Base-by-base conservation (phyloP, 1,284 basidiomycete species). In the Cutaneotrichosporon sp. region DNA sequence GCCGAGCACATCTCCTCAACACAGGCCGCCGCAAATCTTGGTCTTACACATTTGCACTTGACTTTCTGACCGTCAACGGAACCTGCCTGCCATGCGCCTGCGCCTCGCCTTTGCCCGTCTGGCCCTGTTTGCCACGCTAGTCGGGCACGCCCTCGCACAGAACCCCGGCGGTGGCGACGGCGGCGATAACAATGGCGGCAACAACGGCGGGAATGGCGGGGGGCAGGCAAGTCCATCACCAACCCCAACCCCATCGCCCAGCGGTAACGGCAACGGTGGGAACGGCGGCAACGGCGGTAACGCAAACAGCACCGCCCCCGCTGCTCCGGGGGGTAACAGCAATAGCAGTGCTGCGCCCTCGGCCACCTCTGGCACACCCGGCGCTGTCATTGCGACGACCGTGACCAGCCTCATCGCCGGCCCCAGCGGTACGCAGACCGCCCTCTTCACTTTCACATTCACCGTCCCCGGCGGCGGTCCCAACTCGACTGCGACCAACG, bases 391-490 rank as follows among this genome's bases (percentile, higher is more conserved):
- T 3, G 26, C 55, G 8, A 57, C 70, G 7, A 72, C 69, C 10
- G 59, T 72, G 49, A 69, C 67, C 7, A 65, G 63, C 3, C 53
- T 66, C n/a, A 37, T 70, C 10, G 51, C 57, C 57, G 26, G 55
- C 46, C 16, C 57, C 59, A 35, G 60, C 54, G 29, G 61, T 52
- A 20, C 47, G 22, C 42, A 47, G 37, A 61, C 68, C 0, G 62
- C 68, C 0, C 64, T 66, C 1, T 56, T 71, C 31, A 56, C 65
- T 38, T 60, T 72, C 9, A 72, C 70, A 2, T 64, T 74, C 39
- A 68, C 69, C 0, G 19, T 38, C 17, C 34, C 25, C 5, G n/a
- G 25, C 11, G 32, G 5, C 29, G 44, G 19, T 29, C 20, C 12
- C 29, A 47, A 53, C 42, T 45, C 33, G 11, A 45, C 41, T 9